Percentiles rank a stretch among this genome's conserved stretches.
Conservation (phyloP, 805 yeast species). For the Myxozyma monticola region DNA sequence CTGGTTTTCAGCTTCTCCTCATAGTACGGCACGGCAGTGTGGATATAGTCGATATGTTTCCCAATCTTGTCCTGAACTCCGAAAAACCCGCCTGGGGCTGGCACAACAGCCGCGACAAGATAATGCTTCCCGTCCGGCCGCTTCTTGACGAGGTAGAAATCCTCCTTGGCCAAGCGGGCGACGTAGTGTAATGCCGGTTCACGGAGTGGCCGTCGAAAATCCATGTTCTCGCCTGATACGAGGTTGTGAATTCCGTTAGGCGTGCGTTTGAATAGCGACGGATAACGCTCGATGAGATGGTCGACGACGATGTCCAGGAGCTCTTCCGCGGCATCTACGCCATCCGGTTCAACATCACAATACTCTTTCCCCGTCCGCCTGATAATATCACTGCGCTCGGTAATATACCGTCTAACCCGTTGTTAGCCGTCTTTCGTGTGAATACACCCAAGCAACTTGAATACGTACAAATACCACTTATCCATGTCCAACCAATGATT, state of each 20-base stretch:
- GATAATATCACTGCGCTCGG: conserved; percentile 61
- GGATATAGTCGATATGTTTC: conserved; percentile 61
- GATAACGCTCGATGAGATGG: conserved; percentile 64
- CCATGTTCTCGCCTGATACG: conserved; percentile 61
- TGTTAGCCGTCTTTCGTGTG: not conserved
- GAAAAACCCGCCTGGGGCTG: conserved; percentile 77
- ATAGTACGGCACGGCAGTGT: conserved; percentile 69
- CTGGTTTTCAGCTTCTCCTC: conserved; percentile 62
- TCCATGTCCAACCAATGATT: conserved; percentile 83
- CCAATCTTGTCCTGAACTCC: conserved; percentile 63
- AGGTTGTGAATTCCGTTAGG: conserved; percentile 59
- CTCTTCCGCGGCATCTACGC: conserved; percentile 58
- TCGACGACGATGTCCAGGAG: conserved; percentile 61
- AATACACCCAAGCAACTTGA: not conserved
- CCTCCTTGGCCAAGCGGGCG: conserved; percentile 73
- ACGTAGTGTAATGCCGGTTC: conserved; percentile 64
- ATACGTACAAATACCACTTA: conserved; percentile 51
- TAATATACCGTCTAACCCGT: conserved; percentile 52
- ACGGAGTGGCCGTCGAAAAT: conserved; percentile 58
- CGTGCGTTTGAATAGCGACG: conserved; percentile 54
- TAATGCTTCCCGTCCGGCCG: conserved; percentile 60
- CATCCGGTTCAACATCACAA: conserved; percentile 63
- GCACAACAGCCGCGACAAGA: conserved; percentile 71
- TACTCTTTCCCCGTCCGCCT: conserved; percentile 60
- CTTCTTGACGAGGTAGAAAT: conserved; percentile 63